phyloP scores from a whole-genome alignment of 176 grass and related monocot species.

The Bothriochloa decipiens region DNA sequence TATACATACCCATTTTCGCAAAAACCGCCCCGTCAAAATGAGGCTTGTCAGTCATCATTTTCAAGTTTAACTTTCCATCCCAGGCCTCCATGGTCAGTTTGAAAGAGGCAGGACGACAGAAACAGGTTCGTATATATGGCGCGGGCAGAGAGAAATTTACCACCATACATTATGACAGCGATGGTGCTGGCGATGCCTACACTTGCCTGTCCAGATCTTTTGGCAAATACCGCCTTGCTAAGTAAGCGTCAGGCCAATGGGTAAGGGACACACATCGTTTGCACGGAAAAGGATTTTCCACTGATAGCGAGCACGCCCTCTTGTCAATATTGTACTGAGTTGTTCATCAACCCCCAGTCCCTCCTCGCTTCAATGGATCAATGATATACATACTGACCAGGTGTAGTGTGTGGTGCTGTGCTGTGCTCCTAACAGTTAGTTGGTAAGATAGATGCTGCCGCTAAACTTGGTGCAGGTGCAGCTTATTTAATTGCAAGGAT shows the following conservation, averaged over 20 bases:
- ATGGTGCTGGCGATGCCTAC: slow-evolving; percentile 23
- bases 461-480: slow-evolving; percentile 5
- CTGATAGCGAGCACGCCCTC: not conserved
- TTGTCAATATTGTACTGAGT: slow-evolving; percentile 8
- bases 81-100: slow-evolving; percentile 3
- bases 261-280: slow-evolving; percentile 16
- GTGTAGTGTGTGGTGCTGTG: not conserved
- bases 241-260: slow-evolving; percentile 43
- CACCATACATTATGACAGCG: slow-evolving; percentile 27
- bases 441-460: slow-evolving; percentile 35
- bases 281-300: not conserved
- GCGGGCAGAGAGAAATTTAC: slow-evolving; percentile 6
- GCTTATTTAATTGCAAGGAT: not conserved
- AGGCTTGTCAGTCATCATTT: slow-evolving; percentile 30
- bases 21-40: slow-evolving; percentile 32
- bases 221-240: slow-evolving; percentile 23
- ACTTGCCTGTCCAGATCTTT: slow-evolving; percentile 19
- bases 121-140: not conserved
- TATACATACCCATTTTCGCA: slow-evolving; percentile 1
- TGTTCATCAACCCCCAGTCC: slow-evolving; percentile 26
- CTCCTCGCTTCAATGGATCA: not conserved
- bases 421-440: slow-evolving; percentile 19
- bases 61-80: slow-evolving; percentile 25
- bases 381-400: slow-evolving; percentile 29
- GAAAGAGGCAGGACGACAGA: not conserved